Evolutionary conservation across 2,329 filamentous ascomycete species (phyloP).

Genomic region (Pseudogymnoascus sp.): DNA sequence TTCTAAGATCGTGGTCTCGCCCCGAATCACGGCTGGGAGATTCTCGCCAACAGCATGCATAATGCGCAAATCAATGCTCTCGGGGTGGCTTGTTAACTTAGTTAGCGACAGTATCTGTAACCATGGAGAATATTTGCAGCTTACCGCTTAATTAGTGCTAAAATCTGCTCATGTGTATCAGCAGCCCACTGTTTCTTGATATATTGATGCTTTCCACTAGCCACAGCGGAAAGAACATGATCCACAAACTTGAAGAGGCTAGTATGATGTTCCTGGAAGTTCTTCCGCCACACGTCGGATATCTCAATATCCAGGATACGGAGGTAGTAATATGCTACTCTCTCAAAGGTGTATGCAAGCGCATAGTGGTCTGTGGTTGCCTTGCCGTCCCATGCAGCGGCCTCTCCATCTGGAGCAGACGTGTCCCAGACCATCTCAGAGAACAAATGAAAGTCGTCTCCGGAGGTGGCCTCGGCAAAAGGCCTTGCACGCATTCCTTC

Average conservation of each 20-base stretch:
- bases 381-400: not conserved
- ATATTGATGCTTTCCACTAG: conserved; percentile 9
- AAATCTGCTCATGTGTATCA: conserved; percentile 3
- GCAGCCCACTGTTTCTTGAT: conserved; percentile 10
- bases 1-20: conserved; percentile 12
- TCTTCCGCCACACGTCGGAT: not conserved
- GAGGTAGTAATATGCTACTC: conserved; percentile 8
- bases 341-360: not conserved
- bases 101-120: not conserved
- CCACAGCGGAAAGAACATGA: not conserved
- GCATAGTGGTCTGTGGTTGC: not conserved
- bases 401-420: not conserved
- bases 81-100: not conserved
- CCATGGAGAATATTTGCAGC: not conserved
- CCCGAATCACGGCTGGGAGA: conserved; percentile 7
- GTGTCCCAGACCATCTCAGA: not conserved
- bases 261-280: not conserved
- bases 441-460: not conserved
- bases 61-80: conserved; percentile 6
- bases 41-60: conserved; percentile 12
- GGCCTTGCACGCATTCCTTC: not conserved
- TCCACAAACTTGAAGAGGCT: not conserved
- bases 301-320: not conserved
- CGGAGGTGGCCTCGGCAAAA: not conserved
- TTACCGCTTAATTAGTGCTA: not conserved